Base-by-base conservation (phyloP, 106 monocot species). In the Xerophyta viscosa region DNA sequence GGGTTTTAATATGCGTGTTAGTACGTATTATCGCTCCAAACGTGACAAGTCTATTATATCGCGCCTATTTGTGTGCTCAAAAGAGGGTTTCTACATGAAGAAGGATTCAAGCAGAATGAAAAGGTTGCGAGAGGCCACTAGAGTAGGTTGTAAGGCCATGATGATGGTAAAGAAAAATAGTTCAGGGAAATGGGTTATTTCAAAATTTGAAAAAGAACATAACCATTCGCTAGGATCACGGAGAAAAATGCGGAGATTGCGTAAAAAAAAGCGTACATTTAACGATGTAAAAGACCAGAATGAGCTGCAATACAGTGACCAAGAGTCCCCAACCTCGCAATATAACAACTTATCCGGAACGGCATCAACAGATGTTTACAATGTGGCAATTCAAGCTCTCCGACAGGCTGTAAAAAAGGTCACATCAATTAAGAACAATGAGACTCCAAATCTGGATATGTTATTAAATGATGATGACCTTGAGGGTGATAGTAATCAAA, bases 1-100 rank as follows among this genome's bases (percentile, higher is more conserved):
- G 15, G 72, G 82, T 27, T 82, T 82, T 62, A 72, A 69, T 33
- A 73, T 77, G 77, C 77, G 77, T 61, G 82, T 82, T 54, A 77
- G 82, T 62, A 82, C 77, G 21, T 82, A 72, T 20, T 73, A 75
- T 22, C 67, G 75, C 23, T 81, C 81, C 57, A 81, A 81, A 48
- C 71, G 75, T 21, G 75, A 75, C 22, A 76, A 69, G 24, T 69
- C 67, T 8, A 63, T 82, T 19, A 82, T 82, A 27, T 77, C 77
- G 37, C 59, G 77, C 6, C 41, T 76, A 29, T 73, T 82, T 53
- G 82, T 82, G 27, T 81, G 82, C 62, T 77, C 77, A 1, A 82
- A 77, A 52, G 82, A 77, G 62, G 77, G 76, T 3, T 63, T 71
- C 37, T 68, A 81, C 67, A 36, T 50, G 28, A 81, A 75, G 63